phyloP scores from a whole-genome alignment of 768 basidiomycete genomes.

The Pholiota molesta region DNA sequence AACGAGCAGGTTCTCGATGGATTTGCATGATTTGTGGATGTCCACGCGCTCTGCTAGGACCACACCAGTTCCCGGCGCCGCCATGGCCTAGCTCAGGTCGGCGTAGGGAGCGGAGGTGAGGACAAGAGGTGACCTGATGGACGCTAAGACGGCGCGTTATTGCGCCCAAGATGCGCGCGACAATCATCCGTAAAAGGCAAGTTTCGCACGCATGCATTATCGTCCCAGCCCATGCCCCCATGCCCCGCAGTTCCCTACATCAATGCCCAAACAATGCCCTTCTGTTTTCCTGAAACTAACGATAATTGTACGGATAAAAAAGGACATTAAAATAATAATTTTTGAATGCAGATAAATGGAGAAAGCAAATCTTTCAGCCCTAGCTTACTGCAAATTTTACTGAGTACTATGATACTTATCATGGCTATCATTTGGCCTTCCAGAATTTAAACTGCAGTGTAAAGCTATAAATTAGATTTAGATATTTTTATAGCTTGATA shows the following conservation, averaged over 20 bases:
- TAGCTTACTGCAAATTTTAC: no score
- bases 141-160: not conserved
- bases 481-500: no score
- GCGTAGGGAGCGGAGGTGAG: not conserved
- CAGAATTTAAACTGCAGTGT: no score
- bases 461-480: no score
- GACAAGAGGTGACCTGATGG: slow-evolving; percentile 2
- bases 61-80: slow-evolving; percentile 10
- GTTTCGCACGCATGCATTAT: not conserved
- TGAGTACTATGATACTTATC: no score
- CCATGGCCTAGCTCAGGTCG: slow-evolving; percentile 4
- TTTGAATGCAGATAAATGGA: not conserved
- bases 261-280: not conserved
- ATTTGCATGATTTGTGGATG: slow-evolving; percentile 81
- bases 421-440: no score
- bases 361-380: no score
- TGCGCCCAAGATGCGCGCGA: slow-evolving; percentile 3
- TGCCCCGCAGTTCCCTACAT: not conserved
- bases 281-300: not conserved
- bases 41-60: slow-evolving; percentile 63
- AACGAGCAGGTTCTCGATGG: slow-evolving; percentile 67
- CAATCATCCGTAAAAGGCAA: slow-evolving; percentile 6
- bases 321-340: not conserved
- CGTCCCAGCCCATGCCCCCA: not conserved
- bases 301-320: not conserved